Base-by-base conservation (phyloP, 257 asterid species). In the Solanum sejunctum region DNA sequence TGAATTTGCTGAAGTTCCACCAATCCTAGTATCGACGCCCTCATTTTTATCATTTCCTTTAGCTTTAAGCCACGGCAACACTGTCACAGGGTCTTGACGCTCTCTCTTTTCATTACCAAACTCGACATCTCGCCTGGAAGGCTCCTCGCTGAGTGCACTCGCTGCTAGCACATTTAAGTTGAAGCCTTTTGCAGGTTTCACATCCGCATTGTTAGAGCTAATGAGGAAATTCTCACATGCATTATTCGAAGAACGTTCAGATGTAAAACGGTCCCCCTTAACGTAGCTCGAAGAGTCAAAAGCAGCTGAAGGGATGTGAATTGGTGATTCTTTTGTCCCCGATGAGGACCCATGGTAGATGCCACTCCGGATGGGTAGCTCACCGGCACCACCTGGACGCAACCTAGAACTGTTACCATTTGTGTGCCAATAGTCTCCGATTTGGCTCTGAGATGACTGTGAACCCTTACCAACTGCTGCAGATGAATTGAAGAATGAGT, bases 21-120 rank as follows among this genome's bases (percentile, higher is more conserved):
- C 87, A 36, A 63, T 87, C 84, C 85, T 82, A 63, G 86, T 80
- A 84, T 87, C 55, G n/a, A 78, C 41, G 56, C 78, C 84, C 84
- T 72, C 89, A 81, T 20, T 71, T 69, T 75, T 88, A 86, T 52
- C 54, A 41, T 81, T 84, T 8, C 91, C 90, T 89, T 89, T 92
- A 60, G 87, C 83, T 86, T 86, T 92, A 81, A 97, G 95, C 99
- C 99, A 96, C 64, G 98, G 96, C 87, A 94, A 88, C 6, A 86
- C 79, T 12, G 93, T 45, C 8, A 39, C 80, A 52, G 85, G 91
- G 55, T 80, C 89, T 85, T 89, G 92, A 20, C 86, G 81, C 87
- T 87, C 89, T 66, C 81, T 58, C 49, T 84, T 89, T 69, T 77
- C 93, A 84, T 91, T 88, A 20, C 82, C 85, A 49, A 26, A 52